Evolutionary conservation across 352 stramenopile genomes (phyloP).

Genomic region (Globisporangium mamillatum): DNA sequence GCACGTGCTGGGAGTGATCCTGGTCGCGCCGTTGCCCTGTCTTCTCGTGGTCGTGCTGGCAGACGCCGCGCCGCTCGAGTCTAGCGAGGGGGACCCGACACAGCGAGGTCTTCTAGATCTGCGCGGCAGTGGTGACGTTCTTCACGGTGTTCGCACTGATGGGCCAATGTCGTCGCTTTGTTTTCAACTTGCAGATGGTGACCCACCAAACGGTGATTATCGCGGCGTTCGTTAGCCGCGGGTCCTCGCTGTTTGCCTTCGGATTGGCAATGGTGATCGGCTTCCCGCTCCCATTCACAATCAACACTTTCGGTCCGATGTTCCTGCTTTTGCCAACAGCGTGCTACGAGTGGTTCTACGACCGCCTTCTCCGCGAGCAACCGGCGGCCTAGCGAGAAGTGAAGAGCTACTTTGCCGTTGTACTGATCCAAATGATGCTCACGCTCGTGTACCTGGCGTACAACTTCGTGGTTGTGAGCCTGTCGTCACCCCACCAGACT

Average conservation of each 20-base stretch:
- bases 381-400: not conserved
- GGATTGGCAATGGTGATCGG: not conserved
- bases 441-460: too few relatives aligned
- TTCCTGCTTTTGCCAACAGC: not conserved
- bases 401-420: not conserved
- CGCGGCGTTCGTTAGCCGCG: not conserved
- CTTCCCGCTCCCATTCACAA: not conserved
- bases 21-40: not conserved
- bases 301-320: not conserved
- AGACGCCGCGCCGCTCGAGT: not conserved
- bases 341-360: not conserved
- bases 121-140: not conserved
- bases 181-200: not conserved
- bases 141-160: not conserved
- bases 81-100: not conserved
- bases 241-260: not conserved
- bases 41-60: not conserved
- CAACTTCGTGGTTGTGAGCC: too few relatives aligned
- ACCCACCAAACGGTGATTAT: not conserved
- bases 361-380: not conserved
- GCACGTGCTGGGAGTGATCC: not conserved
- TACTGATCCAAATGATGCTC: too few relatives aligned
- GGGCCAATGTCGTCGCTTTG: not conserved
- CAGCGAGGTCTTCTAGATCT: not conserved
- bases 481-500: too few relatives aligned